Conservation (phyloP, 805 yeast species). For the Ogataea methylovora region DNA sequence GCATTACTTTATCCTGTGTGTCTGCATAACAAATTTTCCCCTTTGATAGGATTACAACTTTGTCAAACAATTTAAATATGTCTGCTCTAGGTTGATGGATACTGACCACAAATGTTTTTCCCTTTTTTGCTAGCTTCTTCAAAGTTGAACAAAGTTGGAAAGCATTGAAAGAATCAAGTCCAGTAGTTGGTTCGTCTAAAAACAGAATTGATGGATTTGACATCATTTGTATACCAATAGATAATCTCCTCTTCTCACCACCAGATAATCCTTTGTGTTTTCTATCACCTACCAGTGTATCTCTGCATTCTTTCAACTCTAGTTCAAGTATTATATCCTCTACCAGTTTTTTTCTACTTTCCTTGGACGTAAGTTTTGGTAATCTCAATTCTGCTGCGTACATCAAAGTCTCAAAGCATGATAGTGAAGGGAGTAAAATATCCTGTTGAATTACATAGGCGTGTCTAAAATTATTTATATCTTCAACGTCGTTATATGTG, state of each 20-base stretch:
- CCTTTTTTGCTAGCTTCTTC: slow-evolving; percentile 46
- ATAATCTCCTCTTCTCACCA: slow-evolving; percentile 74
- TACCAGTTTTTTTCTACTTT: slow-evolving; percentile 43
- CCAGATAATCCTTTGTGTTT: slow-evolving; percentile 64
- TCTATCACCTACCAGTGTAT: slow-evolving; percentile 49
- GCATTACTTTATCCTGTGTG: slow-evolving; percentile 29
- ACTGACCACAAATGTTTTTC: slow-evolving; percentile 67
- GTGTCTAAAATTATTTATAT: slow-evolving; percentile 24
- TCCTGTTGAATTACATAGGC: slow-evolving; percentile 79
- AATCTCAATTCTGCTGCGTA: slow-evolving; percentile 69
- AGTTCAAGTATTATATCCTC: slow-evolving; percentile 54
- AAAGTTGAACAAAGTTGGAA: slow-evolving; percentile 54
- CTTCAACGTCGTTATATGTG: slow-evolving; percentile 29
- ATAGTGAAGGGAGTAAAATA: slow-evolving; percentile 58
- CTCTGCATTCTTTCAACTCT: slow-evolving; percentile 57
- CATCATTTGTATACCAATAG: slow-evolving; percentile 71
- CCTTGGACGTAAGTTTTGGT: slow-evolving; percentile 34
- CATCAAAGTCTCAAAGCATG: slow-evolving; percentile 62
- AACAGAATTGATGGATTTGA: slow-evolving; percentile 71
- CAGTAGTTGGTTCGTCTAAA: slow-evolving; percentile 86
- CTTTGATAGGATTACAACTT: slow-evolving; percentile 58
- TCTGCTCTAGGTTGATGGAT: slow-evolving; percentile 85
- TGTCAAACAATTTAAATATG: slow-evolving; percentile 61
- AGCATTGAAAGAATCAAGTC: slow-evolving; percentile 75
- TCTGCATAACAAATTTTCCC: slow-evolving; percentile 46